Percentiles rank a stretch among this genome's conserved stretches.
phyloP scores from a whole-genome alignment of 2,329 filamentous ascomycete species.

The Trichoderma arundinaceum region DNA sequence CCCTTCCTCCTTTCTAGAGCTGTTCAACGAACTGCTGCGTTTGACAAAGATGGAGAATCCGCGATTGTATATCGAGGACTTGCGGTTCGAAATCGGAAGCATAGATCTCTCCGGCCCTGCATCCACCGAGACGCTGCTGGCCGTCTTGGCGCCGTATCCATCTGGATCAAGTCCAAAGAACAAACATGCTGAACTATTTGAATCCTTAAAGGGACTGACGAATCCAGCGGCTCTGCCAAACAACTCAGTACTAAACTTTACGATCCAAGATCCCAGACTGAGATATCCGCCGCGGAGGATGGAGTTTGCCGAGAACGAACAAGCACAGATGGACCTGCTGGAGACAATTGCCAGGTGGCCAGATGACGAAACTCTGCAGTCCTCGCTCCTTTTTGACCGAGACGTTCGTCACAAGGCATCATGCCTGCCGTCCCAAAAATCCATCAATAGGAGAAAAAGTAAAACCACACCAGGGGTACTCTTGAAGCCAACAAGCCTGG shows the following conservation, averaged over 20 bases:
- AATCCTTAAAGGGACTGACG: constrained; percentile 61
- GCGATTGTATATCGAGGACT: constrained; percentile 67
- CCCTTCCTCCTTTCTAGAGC: constrained; percentile 76
- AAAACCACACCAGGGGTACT: constrained; percentile 66
- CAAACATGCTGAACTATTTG: constrained; percentile 57
- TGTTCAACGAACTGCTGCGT: constrained; percentile 67
- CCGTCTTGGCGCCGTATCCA: constrained; percentile 65
- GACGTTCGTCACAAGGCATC: constrained; percentile 68
- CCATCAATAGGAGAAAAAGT: constrained; percentile 77
- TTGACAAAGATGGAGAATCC: constrained; percentile 66
- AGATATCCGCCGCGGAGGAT: constrained; percentile 71
- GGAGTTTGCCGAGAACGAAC: constrained; percentile 48
- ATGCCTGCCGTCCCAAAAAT: constrained; percentile 74
- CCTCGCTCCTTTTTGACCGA: constrained; percentile 70
- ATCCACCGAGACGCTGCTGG: constrained; percentile 77
- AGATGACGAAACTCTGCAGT: constrained; percentile 57
- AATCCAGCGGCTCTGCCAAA: constrained; percentile 73
- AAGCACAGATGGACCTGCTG: constrained; percentile 54
- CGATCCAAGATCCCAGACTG: constrained; percentile 78
- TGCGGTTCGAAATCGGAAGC: constrained; percentile 70
- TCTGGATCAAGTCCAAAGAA: constrained; percentile 39
- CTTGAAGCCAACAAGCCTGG: constrained; percentile 61
- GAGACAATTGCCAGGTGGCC: constrained; percentile 71
- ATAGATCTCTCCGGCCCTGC: constrained; percentile 68
- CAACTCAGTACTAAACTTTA: constrained; percentile 74